Evolutionary conservation across 1,284 basidiomycete genomes (phyloP).

Genomic region (Ustilago trichophora): DNA sequence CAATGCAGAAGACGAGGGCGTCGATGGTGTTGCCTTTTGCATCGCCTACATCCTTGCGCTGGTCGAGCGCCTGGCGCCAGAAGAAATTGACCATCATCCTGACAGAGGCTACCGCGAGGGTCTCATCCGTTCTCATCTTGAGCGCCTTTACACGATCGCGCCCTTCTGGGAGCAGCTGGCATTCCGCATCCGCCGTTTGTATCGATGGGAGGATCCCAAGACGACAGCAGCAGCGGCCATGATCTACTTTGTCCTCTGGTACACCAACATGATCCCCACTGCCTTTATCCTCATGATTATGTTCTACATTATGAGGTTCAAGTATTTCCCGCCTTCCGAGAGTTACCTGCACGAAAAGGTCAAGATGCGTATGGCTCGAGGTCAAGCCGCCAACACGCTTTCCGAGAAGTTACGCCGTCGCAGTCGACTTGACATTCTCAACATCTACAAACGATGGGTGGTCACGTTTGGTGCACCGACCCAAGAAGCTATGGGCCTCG

Average conservation of each 20-base stretch:
- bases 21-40: slow-evolving; percentile 63
- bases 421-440: slow-evolving; percentile 62
- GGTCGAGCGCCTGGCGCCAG: slow-evolving; percentile 61
- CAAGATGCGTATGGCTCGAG: slow-evolving; percentile 61
- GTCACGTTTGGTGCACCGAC: slow-evolving; percentile 52
- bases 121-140: slow-evolving; percentile 60
- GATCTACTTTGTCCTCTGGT: slow-evolving; percentile 66
- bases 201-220: slow-evolving; percentile 50
- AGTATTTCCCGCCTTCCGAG: slow-evolving; percentile 64
- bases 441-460: slow-evolving; percentile 62
- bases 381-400: slow-evolving; percentile 61
- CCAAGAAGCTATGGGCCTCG: slow-evolving; percentile 55
- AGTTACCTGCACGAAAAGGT: slow-evolving; percentile 62
- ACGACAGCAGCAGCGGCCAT: slow-evolving; percentile 59
- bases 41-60: slow-evolving; percentile 65
- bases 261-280: slow-evolving; percentile 62
- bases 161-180: slow-evolving; percentile 65
- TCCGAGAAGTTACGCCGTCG: slow-evolving; percentile 59
- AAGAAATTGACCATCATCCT: slow-evolving; percentile 62
- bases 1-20: slow-evolving; percentile 46
- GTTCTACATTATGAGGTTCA: slow-evolving; percentile 63
- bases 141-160: slow-evolving; percentile 65
- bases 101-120: slow-evolving; percentile 62
- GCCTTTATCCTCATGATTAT: slow-evolving; percentile 61
- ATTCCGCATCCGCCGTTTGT: slow-evolving; percentile 27